Evolutionary conservation across 192 early-diverging fungal species (phyloP), one percentile per base, ranked within the genome.

Genomic region (Backusella australiensis): DNA sequence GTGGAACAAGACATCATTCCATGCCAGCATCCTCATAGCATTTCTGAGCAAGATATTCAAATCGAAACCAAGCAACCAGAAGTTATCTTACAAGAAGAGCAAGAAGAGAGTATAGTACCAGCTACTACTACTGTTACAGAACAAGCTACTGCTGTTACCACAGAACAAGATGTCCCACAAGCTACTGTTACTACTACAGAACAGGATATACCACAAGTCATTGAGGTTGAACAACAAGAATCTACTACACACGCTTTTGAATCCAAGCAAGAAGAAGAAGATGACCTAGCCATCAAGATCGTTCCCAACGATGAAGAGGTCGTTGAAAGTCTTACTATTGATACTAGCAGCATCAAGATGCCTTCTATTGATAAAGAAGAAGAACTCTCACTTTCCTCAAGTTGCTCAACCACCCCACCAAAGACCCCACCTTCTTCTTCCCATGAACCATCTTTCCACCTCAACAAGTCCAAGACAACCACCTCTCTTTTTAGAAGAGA

Each of bases 401-500:
- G 21, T 23, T 21, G 21, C 21, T 59, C 53, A 23, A 59, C 8
- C 21, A 26, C 23, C 8, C 21, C 53, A 59, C 53, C 53, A 59
- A 59, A 59, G 53, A 59, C 53, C 23, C 53, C 53, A 11, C 53
- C 53, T 23, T 59, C 53, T 21, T 59, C 53, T 11, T 23, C n/a
- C 21, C 53, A 59, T 3, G 0, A 49, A 6, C n/a, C 46, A 49
- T 59, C 53, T 26, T 59, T 32, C 32, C 32, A 23, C 21, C 53
- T 59, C 11, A 59, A 21, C n/a, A 59, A 59, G 23, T 59, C 53
- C n/a, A 59, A 59, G 53, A 59, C 53, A 19, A 71, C 39, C 26
- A 70, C 69, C 11, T 71, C 69, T 15, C 36, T 71, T 21, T 11
- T 71, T 71, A 36, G 69, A 42, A 71, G 69, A 71, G 69, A 71